These are phyloP conservation scores for Gentiana dahurica DNA, from an alignment of 257 asterid species.

Conservation along the genomic window DNA sequence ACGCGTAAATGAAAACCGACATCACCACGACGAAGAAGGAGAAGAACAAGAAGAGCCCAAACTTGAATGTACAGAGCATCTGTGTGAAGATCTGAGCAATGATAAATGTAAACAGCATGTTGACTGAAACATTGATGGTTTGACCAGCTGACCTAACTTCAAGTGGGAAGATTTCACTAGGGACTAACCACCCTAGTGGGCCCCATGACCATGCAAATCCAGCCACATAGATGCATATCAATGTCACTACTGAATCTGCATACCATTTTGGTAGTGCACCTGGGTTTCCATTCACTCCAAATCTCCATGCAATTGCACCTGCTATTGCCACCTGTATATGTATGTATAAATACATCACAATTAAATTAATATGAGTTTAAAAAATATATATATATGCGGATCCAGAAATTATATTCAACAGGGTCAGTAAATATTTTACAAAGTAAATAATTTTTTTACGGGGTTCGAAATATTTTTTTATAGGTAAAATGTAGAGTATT, in stretches of 20 bases:
- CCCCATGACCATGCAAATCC: conserved; percentile 93
- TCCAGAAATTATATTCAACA: not conserved
- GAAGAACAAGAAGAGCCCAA: conserved; percentile 58
- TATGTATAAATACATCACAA: too few relatives aligned
- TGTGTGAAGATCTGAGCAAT: conserved; percentile 49
- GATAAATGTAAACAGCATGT: conserved; percentile 51
- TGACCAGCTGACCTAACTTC: conserved; percentile 78
- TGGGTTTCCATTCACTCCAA: conserved; percentile 47
- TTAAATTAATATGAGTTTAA: too few relatives aligned
- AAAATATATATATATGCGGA: too few relatives aligned
- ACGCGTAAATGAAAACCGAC: conserved; percentile 33
- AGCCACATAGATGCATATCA: conserved; percentile 60
- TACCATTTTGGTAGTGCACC: conserved; percentile 46
- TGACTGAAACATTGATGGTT: conserved; percentile 48
- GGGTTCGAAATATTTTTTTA: too few relatives aligned
- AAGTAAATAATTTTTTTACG: too few relatives aligned
- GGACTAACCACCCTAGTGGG: conserved; percentile 74
- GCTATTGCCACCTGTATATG: conserved; percentile 32
- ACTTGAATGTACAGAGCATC: conserved; percentile 53
- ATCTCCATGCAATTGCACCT: conserved; percentile 34
- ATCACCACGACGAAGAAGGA: conserved; percentile 36
- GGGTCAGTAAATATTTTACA: not conserved
- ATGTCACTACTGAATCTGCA: conserved; percentile 38
- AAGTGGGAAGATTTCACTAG: conserved; percentile 68
- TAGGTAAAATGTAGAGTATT: too few relatives aligned